Base-by-base conservation (phyloP, 208 protist genomes). In the Phytomonas sp. region DNA sequence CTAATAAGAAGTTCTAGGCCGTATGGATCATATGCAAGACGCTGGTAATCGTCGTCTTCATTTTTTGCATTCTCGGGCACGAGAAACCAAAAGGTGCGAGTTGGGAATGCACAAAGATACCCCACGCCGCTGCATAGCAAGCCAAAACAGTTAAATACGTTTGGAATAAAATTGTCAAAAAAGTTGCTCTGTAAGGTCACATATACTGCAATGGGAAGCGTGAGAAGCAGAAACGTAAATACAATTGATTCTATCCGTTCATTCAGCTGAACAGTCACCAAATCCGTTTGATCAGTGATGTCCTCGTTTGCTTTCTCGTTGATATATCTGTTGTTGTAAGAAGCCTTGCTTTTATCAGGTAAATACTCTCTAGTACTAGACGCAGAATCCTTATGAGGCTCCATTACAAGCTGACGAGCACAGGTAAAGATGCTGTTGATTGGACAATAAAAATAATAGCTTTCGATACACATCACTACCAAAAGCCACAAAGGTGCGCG, bases 81-180 rank as follows among this genome's bases (percentile, higher is more conserved):
- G 3, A 95, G 74, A 71, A 93, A 95, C 91, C 91, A 95, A 32
- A 92, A 72, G n/a, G 79, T 85, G 19, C 67, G 72, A n/a, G 66
- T 16, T 7, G 84, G 84, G 29, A 73, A 65, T 14, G 81, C 61
- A 69, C 83, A 94, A 32, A 96, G 70, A 70, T 93, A 96, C 2
- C 74, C 73, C 29, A 89, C 40, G 3, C 78, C 52, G 19, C 71
- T 82, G 63, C 77, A 89, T 0, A 88, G 11, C 42, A 96, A 79
- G 1, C 82, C 91, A 32, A 89, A 37, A 29, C 74, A 78, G 68
- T 96, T 93, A 34, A 93, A 60, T 0, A 80, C 6, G 65, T 93
- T 87, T 12, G 82, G 68, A 4, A 89, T 2, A 49, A 79, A 72
- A 73, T 81, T 40, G 19, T 88, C 85, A 1, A 59, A 60, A 81